Evolutionary conservation across 2,329 filamentous ascomycete genomes (phyloP), one percentile per base, ranked within the genome.

Genomic region (Alternaria longipes): DNA sequence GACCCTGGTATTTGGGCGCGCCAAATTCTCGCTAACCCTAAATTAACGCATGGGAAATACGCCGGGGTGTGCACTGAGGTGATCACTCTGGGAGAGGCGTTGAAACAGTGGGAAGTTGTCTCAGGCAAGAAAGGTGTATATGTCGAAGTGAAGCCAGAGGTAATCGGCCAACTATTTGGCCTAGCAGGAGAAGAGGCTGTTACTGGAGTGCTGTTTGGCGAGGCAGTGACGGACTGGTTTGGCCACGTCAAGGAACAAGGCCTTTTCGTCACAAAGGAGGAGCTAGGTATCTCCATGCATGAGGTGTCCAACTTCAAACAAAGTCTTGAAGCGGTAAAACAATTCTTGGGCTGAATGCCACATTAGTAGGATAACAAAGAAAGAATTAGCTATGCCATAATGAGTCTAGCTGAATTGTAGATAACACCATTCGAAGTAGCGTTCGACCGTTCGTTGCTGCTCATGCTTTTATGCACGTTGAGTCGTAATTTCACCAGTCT

Each of bases 1-100:
- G 49, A 54, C 20, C 49, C 56, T 40, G 56, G 56, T 54, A 22
- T 58, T 18, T 58, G 56, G 49, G 49, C 41, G n/a, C 32, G 56
- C n/a, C 56, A 58, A n/a, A 47, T 54, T 40, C 32, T 54, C 18
- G 56, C 49, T 26, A 46, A 54, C 40, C 49, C 56, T 11, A 54
- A 47, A 11, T 41, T 54, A 18, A 32, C 49, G 24, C 56, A 58
- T 41, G 50, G 56, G 8, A 54, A 58, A 16, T 58, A 54, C 26
- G 34, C 41, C 11, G 56, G 40, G 38, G 49, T 54, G 9, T 58
- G 56, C 24, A 58, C 49, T 4, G 56, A 54, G 32, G 49, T 58
- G 3, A 16, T 58, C 12, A 26, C 41, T 20, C 49, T 58, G 4
- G 56, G 42, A 47, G 41, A 54, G 18, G 49, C 18, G 34, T 41